phyloP scores from a whole-genome alignment of 2,329 filamentous ascomycete species.

The Neoascochyta sp. region DNA sequence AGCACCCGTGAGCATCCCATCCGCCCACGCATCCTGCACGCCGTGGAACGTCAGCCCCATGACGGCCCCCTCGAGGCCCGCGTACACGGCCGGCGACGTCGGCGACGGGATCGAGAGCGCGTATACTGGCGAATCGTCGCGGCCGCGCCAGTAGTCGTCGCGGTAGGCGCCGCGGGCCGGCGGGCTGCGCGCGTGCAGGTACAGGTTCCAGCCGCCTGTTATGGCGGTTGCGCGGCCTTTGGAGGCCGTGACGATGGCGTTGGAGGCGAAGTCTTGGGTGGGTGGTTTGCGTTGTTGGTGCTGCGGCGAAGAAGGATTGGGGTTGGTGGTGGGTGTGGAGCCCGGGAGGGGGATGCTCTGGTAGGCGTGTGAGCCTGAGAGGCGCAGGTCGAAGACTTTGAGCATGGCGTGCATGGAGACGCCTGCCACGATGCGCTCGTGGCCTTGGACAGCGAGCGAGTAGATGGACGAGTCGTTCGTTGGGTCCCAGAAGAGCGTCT shows the following conservation, averaged over 20 bases:
- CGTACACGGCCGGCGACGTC: constrained; percentile 45
- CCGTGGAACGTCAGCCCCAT: constrained; percentile 45
- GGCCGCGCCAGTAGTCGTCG: constrained; percentile 14
- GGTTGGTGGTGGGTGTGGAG: constrained; percentile 5
- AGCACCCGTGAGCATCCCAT: constrained; percentile 35
- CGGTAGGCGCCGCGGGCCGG: constrained; percentile 14
- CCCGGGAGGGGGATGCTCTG: constrained; percentile 15
- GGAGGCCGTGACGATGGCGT: constrained; percentile 9
- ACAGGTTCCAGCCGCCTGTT: constrained; percentile 46
- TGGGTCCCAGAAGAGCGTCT: constrained; percentile 52
- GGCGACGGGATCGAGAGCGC: constrained; percentile 46
- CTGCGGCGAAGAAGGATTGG: too few species aligned
- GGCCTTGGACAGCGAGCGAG: constrained; percentile 54
- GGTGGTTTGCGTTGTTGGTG: constrained; percentile 1
- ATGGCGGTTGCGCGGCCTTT: constrained; percentile 4
- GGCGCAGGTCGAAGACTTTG: constrained; percentile 61
- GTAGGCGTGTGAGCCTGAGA: constrained; percentile 44
- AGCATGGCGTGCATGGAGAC: constrained; percentile 55
- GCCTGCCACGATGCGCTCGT: constrained; percentile 56
- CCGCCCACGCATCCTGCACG: constrained; percentile 43
- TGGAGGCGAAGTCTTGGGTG: constrained; percentile 12
- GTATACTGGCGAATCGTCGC: constrained; percentile 45
- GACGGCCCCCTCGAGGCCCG: constrained; percentile 47
- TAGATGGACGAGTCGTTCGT: constrained; percentile 59
- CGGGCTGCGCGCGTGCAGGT: constrained; percentile 39